These are phyloP conservation scores for Coprinopsis marcescibilis DNA, from an alignment of 768 basidiomycete species.

Conservation along the genomic window DNA sequence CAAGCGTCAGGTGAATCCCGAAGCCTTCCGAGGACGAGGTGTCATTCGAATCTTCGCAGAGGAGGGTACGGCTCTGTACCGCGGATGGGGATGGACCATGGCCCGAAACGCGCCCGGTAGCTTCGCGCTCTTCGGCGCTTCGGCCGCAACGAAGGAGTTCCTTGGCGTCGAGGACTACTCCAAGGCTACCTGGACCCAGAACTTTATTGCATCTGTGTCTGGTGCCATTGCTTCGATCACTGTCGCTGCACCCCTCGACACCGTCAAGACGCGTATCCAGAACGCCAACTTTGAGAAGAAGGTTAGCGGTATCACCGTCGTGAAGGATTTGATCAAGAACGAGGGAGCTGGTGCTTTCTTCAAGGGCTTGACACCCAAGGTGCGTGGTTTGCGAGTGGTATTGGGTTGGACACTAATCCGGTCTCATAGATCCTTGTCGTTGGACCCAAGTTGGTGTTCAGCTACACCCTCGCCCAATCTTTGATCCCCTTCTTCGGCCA, in stretches of 20 bases:
- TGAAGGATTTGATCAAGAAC: constrained; percentile 80
- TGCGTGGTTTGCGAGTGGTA: constrained; percentile 23
- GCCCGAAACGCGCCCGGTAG: constrained; percentile 94
- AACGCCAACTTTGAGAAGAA: constrained; percentile 95
- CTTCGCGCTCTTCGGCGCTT: constrained; percentile 98
- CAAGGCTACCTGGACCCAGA: constrained; percentile 94
- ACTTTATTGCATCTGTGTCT: constrained; percentile 91
- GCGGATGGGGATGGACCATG: constrained; percentile 99
- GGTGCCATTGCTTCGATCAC: constrained; percentile 95
- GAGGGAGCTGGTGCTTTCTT: constrained; percentile 86
- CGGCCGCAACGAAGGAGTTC: constrained; percentile 91
- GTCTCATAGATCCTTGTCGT: constrained; percentile 78
- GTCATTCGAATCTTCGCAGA: constrained; percentile 85
- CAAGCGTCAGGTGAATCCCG: constrained; percentile 97
- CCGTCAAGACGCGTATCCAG: constrained; percentile 96
- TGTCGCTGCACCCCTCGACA: constrained; percentile 92
- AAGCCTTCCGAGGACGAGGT: constrained; percentile 94
- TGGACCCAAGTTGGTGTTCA: constrained; percentile 97
- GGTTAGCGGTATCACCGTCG: constrained; percentile 71
- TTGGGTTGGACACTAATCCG: not conserved
- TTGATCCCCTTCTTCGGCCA: constrained; percentile 89
- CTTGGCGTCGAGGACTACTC: constrained; percentile 88
- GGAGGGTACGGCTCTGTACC: constrained; percentile 88
- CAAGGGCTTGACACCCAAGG: constrained; percentile 97
- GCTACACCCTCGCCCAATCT: constrained; percentile 94